Conservation (phyloP, 139 green algal species). For the Closterium sp. region DNA sequence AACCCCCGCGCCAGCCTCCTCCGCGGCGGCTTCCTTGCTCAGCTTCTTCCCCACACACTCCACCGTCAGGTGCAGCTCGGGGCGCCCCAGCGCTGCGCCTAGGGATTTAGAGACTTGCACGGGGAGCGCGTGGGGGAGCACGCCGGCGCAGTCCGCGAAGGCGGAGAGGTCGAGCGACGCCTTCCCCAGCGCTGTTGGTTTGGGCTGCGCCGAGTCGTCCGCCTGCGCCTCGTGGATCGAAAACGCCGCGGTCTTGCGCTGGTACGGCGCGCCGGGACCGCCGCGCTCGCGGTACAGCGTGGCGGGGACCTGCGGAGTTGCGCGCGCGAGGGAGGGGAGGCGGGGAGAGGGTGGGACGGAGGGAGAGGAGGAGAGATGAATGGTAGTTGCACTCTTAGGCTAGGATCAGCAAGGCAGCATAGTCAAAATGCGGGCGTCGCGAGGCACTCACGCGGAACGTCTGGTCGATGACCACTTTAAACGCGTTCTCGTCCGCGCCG, state of each 20-base stretch:
- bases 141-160: not conserved
- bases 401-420: not conserved
- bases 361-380: not conserved
- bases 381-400: not conserved
- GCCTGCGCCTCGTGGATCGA: conserved; percentile 6
- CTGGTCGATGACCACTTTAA: not conserved
- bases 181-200: not conserved
- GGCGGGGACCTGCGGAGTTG: not conserved
- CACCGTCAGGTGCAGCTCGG: not conserved
- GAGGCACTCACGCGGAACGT: not conserved
- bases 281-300: conserved; percentile 6
- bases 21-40: conserved; percentile 1
- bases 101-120: not conserved
- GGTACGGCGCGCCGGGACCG: not conserved
- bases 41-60: conserved; percentile 1
- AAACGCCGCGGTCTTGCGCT: not conserved
- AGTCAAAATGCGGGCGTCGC: not conserved
- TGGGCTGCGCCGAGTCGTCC: not conserved
- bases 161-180: not conserved
- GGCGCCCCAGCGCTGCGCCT: not conserved
- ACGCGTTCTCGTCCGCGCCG: not conserved
- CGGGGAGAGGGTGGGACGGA: not conserved
- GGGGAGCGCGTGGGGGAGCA: not conserved
- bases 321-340: not conserved
- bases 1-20: not conserved